phyloP scores from a whole-genome alignment of 148 eudicot species.

The Agrostemma githago region DNA sequence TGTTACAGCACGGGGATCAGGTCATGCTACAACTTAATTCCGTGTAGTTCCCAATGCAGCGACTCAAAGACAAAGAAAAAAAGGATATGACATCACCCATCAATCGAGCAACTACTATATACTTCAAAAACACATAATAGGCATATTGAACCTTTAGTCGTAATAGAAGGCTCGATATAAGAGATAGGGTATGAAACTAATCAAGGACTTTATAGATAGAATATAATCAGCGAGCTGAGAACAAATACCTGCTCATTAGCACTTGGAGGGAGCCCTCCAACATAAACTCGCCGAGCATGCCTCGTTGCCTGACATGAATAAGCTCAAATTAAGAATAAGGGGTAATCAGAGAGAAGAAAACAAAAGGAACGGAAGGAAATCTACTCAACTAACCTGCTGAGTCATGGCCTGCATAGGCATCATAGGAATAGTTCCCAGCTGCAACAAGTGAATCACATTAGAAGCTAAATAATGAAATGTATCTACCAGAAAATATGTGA shows the following conservation, averaged over 20 bases:
- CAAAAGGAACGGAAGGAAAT: not conserved
- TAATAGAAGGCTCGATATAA: not conserved
- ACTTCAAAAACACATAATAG: not conserved
- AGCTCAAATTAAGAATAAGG: slow-evolving; percentile 12
- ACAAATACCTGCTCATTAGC: slow-evolving; percentile 47
- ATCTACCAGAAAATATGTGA: not conserved
- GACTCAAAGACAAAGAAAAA: not conserved
- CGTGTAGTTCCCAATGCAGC: not conserved
- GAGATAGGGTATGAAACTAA: not conserved
- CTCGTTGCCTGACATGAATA: slow-evolving; percentile 39
- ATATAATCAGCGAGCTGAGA: slow-evolving; percentile 1
- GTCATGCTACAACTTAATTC: not conserved
- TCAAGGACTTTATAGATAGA: not conserved
- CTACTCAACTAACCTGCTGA: slow-evolving; percentile 60
- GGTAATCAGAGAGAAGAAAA: not conserved
- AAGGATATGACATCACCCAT: not conserved
- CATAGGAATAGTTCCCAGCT: slow-evolving; percentile 75
- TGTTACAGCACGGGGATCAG: not conserved
- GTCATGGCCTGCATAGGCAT: slow-evolving; percentile 99
- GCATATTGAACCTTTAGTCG: not conserved
- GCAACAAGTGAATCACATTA: slow-evolving; percentile 27
- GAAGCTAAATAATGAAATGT: not conserved
- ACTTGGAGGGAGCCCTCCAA: slow-evolving; percentile 50
- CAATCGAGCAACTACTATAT: not conserved
- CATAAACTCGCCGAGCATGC: slow-evolving; percentile 54